Base-by-base conservation (phyloP, 2,329 filamentous ascomycete species). In the Colletotrichum gloeosporioides region DNA sequence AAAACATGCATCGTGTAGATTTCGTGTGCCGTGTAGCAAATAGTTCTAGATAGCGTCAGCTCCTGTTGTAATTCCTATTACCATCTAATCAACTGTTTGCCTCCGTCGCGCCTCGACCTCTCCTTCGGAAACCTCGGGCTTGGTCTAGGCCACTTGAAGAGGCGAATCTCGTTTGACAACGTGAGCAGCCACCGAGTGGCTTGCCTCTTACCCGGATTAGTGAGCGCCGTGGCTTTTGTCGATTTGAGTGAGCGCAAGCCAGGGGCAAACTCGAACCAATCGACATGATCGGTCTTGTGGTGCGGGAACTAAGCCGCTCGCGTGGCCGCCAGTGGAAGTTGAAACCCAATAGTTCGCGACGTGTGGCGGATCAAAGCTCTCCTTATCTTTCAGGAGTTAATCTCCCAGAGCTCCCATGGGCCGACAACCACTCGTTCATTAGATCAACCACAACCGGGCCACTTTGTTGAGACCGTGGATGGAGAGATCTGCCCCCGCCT, bases 1-100 rank as follows among this genome's bases (percentile, higher is more conserved):
- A 62, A 70, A 69, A 65, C 70, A 73, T 73, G 70, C 73, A 73
- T 73, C 73, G 25, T 76, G 73, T 76, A 76, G 73, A 76, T 34
- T 73, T 70, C 57, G 64, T 69, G 29, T 71, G 32, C 64, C 59
- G 39, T 76, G 34, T 64, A 76, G 70, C 36, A 65, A 64, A 34
- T 69, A 69, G 44, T 61, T 25, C 31, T 69, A 69, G 64, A 73
- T 69, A 73, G 69, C 34, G 59, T 62, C 59, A 65, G 27, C 39
- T 63, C 29, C 16, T 18, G 64, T 57, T 65, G 7, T 76, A 32
- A 64, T 71, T 65, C 7, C 61, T 66, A 32, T 66, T 62, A 57
- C 55, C 27, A 73, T 57, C 2, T 39, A 18, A 39, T 34, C 18
- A 64, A 18, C 62, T 16, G 18, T 59, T 27, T 25, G 55, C 55